Conservation (phyloP, 768 basidiomycete genomes). For the Lactifluus pinguis region DNA sequence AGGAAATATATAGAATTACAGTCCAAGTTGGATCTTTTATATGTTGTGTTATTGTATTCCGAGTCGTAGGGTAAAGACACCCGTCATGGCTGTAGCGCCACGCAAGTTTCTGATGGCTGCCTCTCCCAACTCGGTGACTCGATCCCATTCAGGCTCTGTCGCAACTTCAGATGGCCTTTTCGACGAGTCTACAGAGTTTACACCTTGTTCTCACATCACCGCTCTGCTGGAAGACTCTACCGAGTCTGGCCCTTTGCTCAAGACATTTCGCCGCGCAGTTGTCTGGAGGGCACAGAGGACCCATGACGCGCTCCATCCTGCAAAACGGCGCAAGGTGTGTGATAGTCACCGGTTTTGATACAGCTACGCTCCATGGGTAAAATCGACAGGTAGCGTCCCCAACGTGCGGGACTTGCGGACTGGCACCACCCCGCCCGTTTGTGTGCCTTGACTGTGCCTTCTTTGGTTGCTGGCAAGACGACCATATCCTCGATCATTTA, state of each 20-base stretch:
- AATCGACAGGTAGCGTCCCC: conserved; percentile 44
- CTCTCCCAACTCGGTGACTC: conserved; percentile 10
- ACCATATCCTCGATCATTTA: conserved; percentile 53
- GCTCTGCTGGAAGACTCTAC: conserved; percentile 29
- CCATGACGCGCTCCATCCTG: conserved; percentile 38
- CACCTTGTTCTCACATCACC: conserved; percentile 35
- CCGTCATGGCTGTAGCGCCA: too few relatives aligned
- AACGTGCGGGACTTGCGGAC: conserved; percentile 50
- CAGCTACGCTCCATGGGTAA: not conserved
- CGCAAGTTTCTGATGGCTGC: not conserved
- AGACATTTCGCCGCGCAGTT: conserved; percentile 46
- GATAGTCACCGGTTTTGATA: not conserved
- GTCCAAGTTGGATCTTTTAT: too few relatives aligned
- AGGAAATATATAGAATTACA: too few relatives aligned
- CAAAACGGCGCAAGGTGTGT: conserved; percentile 60
- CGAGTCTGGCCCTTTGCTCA: conserved; percentile 26
- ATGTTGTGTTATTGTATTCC: too few relatives aligned
- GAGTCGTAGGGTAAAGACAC: too few relatives aligned
- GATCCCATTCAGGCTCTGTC: conserved; percentile 8
- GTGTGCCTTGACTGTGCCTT: conserved; percentile 66
- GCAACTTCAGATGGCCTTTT: conserved; percentile 9
- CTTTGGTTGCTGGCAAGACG: conserved; percentile 58
- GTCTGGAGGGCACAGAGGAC: conserved; percentile 44
- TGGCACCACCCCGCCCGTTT: conserved; percentile 53
- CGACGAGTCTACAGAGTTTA: conserved; percentile 3